Evolutionary conservation across 2,329 filamentous ascomycete genomes (phyloP), one percentile per base, ranked within the genome.

Genomic region (Colletotrichum horii): DNA sequence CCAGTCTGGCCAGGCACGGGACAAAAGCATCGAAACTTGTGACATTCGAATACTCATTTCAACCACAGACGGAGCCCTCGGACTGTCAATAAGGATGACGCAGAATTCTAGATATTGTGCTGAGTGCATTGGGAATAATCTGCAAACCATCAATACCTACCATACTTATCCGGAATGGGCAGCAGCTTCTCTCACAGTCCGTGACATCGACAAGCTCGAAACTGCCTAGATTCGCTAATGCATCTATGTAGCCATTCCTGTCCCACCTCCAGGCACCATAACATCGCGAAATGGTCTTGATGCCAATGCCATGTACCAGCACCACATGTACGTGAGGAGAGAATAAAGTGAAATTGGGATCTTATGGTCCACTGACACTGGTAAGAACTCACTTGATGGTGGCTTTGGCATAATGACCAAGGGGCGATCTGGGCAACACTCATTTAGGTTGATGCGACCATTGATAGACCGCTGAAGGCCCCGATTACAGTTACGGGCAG

Each of bases 401-500:
- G n/a, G 43, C 43, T 52, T 14, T 22, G n/a, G 8, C 43, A 52
- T 14, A 24, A 52, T 22, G 43, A 52, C 12, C 43, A 14, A 52
- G n/a, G 43, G n/a, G 6, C 22, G n/a, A 22, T 52, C n/a, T 52
- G 43, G 7, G 6, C 43, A 52, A 52, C 11, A 22, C 6, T 52
- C 43, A 12, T 24, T 52, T 6, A 52, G 14, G 14, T 52, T 22
- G 7, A 52, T 24, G 43, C 12, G n/a, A n/a, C 6, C n/a, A 52
- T 52, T 24, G 6, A 22, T 9, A 92, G 83, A 80, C 92, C 91
- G 79, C 88, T 90, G 76, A 93, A 86, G 7, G 89, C 90, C 89
- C 90, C 93, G 1, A 93, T 48, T 94, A 90, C 93, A 94, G 82
- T 90, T 90, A 83, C 87, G 94, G 6, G 92, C 89, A 12, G 81